Percentiles rank a stretch among this genome's conserved stretches.
Conservation (phyloP, 2,329 filamentous ascomycete genomes). For the Botrytis aclada region DNA sequence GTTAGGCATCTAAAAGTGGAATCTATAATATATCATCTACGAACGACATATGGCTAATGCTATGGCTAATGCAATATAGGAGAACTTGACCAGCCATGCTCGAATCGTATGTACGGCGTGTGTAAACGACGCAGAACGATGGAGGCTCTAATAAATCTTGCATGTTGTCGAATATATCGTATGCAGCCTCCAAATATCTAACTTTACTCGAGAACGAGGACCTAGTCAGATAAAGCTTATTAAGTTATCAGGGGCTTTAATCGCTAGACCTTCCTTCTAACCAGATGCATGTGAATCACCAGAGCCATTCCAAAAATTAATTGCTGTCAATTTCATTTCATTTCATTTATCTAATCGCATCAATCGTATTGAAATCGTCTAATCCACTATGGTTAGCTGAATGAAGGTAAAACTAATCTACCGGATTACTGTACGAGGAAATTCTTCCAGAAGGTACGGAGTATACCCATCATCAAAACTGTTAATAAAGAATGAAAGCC, state of each 20-base stretch:
- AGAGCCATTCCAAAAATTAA: background rate
- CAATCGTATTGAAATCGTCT: background rate
- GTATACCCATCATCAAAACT: background rate
- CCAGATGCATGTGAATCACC: background rate
- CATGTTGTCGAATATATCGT: background rate
- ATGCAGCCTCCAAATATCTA: background rate
- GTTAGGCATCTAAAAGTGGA: background rate
- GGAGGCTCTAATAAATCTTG: background rate
- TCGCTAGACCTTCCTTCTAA: background rate
- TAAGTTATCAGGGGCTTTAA: background rate
- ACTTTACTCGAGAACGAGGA: background rate
- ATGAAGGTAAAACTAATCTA: background rate
- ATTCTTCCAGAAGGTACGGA: background rate
- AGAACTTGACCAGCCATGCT: background rate
- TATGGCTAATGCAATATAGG: background rate
- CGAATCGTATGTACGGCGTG: background rate
- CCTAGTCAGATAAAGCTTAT: background rate
- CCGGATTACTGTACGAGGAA: background rate
- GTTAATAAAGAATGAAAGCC: background rate
- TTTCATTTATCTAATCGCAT: background rate
- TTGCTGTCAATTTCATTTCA: background rate
- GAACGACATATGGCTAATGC: background rate
- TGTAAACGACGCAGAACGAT: background rate
- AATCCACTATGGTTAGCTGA: background rate
- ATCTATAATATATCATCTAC: background rate